Base-by-base conservation (phyloP, 140 eudicot genomes). In the Oenanthe javanica region DNA sequence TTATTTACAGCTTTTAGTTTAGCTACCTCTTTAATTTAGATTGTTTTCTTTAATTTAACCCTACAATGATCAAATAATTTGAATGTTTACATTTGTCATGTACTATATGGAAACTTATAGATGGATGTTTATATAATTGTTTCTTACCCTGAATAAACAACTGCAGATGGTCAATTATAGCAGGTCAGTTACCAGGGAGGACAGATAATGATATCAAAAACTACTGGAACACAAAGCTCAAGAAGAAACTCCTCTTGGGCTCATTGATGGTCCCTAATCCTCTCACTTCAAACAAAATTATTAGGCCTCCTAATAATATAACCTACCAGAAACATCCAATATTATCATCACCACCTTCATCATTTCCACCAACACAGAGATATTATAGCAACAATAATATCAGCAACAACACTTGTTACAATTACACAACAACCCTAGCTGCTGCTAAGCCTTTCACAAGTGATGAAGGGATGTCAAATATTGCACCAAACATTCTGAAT, bases 221-320 rank as follows among this genome's bases (percentile, higher is more conserved):
- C 89, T 90, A 94, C 84, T 94, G 98, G 98, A 94, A 94, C 92
- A 94, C 98, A 27, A 94, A 94, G 89, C 94, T 94, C 50, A 94
- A 94, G 86, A 94, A 94, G 88, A 94, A 92, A 81, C 89, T 94
- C 77, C 93, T 94, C 77, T 84, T 92, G 88, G 82, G 81, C 18
- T 75, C 79, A 25, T 77, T 78, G 19, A 72, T 80, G 51, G 40
- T 82, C 86, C 79, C 84, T 73, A 70, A 82, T 81, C 75, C 61
- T 45, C 42, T 77, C 38, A 11, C 78, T 57, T 69, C 86, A 57
- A 86, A 77, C 14, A 86, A 64, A 21, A 63, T 76, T 13, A 79
- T 23, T 16, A 67, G 23, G 5, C 45, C 76, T 27, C 42, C 49
- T 75, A 25, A 6, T 36, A 14, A 31, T 59, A 50, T 36, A 38